A percentile compares a stretch with the other conserved stretches of the same genome.
Conservation (phyloP, 163 green algal species). For the Prototheca cutis region DNA sequence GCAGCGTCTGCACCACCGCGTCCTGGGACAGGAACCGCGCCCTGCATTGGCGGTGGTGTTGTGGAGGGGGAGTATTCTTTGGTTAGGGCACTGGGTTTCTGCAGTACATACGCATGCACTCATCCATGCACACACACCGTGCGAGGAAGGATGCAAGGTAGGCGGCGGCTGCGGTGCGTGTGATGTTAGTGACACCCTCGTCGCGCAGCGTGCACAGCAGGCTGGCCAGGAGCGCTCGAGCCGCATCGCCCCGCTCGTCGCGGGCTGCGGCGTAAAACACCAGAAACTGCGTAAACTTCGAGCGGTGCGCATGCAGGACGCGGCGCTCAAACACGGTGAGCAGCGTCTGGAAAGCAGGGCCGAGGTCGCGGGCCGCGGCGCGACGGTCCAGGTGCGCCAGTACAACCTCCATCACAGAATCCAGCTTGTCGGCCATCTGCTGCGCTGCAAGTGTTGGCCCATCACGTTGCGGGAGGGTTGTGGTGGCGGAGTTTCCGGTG, state of each 20-base stretch:
- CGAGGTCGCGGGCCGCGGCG: constrained; percentile 22
- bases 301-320: constrained; percentile 72
- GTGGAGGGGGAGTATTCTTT: background rate
- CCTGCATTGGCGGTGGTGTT: background rate
- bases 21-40: constrained; percentile 41
- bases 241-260: constrained; percentile 14
- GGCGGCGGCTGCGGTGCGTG: constrained; percentile 47
- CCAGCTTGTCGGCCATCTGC: constrained; percentile 76
- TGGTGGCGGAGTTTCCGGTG: too few species aligned
- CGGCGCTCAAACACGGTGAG: constrained; percentile 59
- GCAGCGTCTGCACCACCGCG: constrained; percentile 41
- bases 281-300: constrained; percentile 81
- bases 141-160: constrained; percentile 65
- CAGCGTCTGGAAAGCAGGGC: constrained; percentile 45
- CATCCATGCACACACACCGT: too few species aligned
- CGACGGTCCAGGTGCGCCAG: constrained; percentile 59
- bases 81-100: too few species aligned
- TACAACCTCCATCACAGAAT: constrained; percentile 76
- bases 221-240: constrained; percentile 36
- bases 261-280: constrained; percentile 52
- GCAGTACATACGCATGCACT: too few species aligned
- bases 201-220: constrained; percentile 48
- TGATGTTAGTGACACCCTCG: constrained; percentile 41
- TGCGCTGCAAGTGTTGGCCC: constrained; percentile 25
- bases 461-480: too few species aligned